A percentile compares a stretch with the other conserved stretches of the same genome.
Evolutionary conservation across 495 filamentous ascomycete genomes (phyloP).

Genomic region (Neurospora sp.): DNA sequence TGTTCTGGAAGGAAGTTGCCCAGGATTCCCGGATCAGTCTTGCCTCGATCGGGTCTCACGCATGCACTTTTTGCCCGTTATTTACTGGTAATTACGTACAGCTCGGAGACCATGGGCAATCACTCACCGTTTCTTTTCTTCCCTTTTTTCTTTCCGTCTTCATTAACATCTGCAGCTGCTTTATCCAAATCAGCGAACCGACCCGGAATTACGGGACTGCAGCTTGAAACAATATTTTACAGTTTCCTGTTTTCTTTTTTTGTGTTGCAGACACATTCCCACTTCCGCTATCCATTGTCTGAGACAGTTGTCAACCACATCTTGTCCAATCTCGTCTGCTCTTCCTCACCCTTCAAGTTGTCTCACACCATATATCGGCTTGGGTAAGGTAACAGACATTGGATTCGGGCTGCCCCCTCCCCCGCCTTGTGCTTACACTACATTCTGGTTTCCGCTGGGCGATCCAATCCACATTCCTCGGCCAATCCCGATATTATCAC

Average conservation of each 20-base stretch:
- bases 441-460: neutral
- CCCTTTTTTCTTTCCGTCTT: neutral
- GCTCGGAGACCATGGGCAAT: neutral
- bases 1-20: neutral
- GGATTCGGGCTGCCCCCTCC: neutral
- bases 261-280: neutral
- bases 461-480: neutral
- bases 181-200: neutral
- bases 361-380: neutral
- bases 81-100: neutral
- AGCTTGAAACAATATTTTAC: neutral
- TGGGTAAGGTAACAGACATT: neutral
- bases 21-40: neutral
- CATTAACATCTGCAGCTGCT: neutral
- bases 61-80: neutral
- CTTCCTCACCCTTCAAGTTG: neutral
- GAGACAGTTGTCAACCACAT: neutral
- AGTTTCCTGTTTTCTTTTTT: neutral
- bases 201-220: neutral
- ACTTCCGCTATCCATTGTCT: neutral
- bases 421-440: neutral
- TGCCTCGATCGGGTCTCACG: neutral
- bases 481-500: neutral
- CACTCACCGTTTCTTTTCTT: neutral
- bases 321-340: neutral